A percentile compares a stretch with the other conserved stretches of the same genome.
Conservation (phyloP, 2,329 filamentous ascomycete species). For the Pyrenochaeta sp. region DNA sequence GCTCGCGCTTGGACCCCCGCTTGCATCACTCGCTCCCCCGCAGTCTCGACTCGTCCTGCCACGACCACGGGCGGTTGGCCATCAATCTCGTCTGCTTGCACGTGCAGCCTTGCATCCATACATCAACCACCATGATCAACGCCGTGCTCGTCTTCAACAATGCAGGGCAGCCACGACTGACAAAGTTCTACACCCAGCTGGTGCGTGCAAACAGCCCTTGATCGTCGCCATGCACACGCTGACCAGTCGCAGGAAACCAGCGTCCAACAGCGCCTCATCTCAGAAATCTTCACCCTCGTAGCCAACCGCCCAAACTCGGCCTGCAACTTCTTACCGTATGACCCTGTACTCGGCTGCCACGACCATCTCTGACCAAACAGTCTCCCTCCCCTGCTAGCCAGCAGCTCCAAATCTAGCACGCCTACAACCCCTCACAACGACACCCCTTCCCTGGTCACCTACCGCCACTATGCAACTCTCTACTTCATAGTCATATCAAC, state of each 20-base stretch:
- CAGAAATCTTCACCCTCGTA: slow-evolving; percentile 96
- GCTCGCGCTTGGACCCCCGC: slow-evolving; percentile 13
- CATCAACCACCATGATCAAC: slow-evolving; percentile 79
- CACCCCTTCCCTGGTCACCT: slow-evolving; percentile 92
- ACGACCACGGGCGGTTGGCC: too few species aligned
- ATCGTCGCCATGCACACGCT: neutral
- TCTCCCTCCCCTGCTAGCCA: slow-evolving; percentile 68
- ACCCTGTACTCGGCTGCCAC: slow-evolving; percentile 13
- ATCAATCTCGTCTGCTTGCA: too few species aligned
- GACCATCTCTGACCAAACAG: too few species aligned
- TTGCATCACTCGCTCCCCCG: slow-evolving; percentile 2
- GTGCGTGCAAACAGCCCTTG: slow-evolving; percentile 57
- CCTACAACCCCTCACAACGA: slow-evolving; percentile 75
- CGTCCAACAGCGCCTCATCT: slow-evolving; percentile 95
- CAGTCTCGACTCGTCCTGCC: too few species aligned
- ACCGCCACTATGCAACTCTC: slow-evolving; percentile 96
- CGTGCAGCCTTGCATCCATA: neutral
- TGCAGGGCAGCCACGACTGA: slow-evolving; percentile 92
- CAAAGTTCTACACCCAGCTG: slow-evolving; percentile 98
- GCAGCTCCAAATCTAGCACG: slow-evolving; percentile 53
- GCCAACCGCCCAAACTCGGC: slow-evolving; percentile 88
- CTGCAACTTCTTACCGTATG: slow-evolving; percentile 90
- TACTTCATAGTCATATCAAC: slow-evolving; percentile 99
- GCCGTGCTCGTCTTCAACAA: slow-evolving; percentile 99
- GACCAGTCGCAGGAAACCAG: slow-evolving; percentile 77